Evolutionary conservation across 768 basidiomycete genomes (phyloP).

Genomic region (Boletales sp.): DNA sequence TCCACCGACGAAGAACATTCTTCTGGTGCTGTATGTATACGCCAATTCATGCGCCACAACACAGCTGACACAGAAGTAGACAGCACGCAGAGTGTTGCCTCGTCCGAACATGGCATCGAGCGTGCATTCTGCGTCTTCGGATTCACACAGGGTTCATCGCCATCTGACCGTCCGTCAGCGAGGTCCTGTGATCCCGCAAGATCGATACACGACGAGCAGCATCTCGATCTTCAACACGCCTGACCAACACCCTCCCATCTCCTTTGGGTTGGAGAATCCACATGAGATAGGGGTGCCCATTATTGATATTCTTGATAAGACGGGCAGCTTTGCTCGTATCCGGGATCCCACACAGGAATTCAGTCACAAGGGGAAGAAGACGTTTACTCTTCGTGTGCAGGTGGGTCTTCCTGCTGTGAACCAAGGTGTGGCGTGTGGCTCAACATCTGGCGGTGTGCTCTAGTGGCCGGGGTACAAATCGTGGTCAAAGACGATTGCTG

Average conservation of each 20-base stretch:
- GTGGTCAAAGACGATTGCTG: constrained; percentile 75
- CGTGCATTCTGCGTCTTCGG: constrained; percentile 9
- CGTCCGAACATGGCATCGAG: constrained; percentile 10
- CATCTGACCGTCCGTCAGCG: constrained; percentile 9
- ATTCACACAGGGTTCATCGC: constrained; percentile 3
- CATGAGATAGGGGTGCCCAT: constrained; percentile 58
- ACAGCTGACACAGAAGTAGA: constrained; percentile 19
- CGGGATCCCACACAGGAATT: constrained; percentile 54
- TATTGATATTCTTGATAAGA: constrained; percentile 50
- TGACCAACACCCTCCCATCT: constrained; percentile 49
- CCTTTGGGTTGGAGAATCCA: constrained; percentile 54
- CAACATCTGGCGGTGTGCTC: neutral
- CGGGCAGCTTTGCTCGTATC: constrained; percentile 50
- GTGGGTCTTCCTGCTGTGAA: constrained; percentile 34
- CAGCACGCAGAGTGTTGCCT: constrained; percentile 14
- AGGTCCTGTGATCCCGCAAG: constrained; percentile 23
- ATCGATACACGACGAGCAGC: constrained; percentile 16
- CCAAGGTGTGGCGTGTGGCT: neutral
- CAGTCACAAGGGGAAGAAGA: constrained; percentile 60
- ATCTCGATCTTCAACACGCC: constrained; percentile 2
- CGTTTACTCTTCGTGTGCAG: constrained; percentile 71
- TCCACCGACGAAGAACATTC: constrained; percentile 6
- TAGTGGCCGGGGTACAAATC: constrained; percentile 79
- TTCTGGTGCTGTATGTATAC: constrained; percentile 10
- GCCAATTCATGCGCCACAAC: neutral